These are phyloP conservation scores for Lactarius hengduanensis DNA, from an alignment of 768 basidiomycete species.

Conservation along the genomic window DNA sequence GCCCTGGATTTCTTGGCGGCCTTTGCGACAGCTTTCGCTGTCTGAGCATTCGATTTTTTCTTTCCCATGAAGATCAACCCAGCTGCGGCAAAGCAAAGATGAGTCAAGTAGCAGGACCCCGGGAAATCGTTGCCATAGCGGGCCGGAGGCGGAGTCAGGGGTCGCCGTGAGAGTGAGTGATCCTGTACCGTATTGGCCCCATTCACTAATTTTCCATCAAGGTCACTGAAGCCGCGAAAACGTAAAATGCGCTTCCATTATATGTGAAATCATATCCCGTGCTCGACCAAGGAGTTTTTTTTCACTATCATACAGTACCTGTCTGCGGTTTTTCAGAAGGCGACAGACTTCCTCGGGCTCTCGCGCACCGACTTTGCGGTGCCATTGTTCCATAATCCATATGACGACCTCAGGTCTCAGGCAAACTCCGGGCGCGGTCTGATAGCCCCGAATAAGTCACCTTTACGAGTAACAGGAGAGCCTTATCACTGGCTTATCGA, in stretches of 20 bases:
- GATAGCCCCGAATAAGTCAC: neutral
- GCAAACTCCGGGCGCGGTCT: conserved; percentile 5
- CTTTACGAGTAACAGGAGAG: neutral
- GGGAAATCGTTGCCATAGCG: neutral
- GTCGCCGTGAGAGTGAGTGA: neutral
- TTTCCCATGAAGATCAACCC: conserved; percentile 44
- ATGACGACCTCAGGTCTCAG: neutral
- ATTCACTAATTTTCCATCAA: neutral
- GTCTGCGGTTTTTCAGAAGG: neutral
- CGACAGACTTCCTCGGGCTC: neutral
- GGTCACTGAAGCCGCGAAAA: neutral
- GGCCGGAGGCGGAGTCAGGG: neutral
- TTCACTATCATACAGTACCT: neutral
- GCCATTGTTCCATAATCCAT: conserved; percentile 10
- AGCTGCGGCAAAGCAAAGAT: neutral
- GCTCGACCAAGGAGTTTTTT: neutral
- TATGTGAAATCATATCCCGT: neutral
- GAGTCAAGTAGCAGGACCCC: neutral
- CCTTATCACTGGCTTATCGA: neutral
- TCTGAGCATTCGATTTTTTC: conserved; percentile 46
- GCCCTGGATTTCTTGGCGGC: conserved; percentile 67
- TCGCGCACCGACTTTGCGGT: neutral
- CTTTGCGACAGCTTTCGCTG: conserved; percentile 46
- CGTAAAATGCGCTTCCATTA: neutral
- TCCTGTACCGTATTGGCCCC: neutral